phyloP scores from a whole-genome alignment of 2,329 filamentous ascomycete species.

The Calonectria pseudoturangicola region DNA sequence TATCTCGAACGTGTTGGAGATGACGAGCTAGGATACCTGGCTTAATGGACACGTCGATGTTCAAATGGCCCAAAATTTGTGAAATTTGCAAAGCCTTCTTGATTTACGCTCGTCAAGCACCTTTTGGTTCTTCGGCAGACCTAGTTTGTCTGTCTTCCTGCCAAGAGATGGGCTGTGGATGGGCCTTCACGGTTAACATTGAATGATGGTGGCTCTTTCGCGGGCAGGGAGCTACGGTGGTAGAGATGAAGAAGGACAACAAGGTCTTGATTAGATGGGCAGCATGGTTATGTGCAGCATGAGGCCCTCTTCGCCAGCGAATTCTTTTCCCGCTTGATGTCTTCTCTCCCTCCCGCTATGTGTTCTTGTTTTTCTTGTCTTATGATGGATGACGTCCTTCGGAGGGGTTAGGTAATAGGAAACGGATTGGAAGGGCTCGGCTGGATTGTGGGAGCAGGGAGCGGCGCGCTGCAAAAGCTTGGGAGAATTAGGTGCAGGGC shows the following conservation, averaged over 20 bases:
- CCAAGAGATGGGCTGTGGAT: background rate
- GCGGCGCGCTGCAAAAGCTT: slow-evolving; percentile 41
- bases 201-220: slow-evolving; percentile 1
- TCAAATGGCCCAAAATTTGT: slow-evolving; percentile 11
- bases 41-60: slow-evolving; percentile 69
- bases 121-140: background rate
- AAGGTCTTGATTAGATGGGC: slow-evolving; percentile 31
- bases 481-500: slow-evolving; percentile 36
- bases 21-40: slow-evolving; percentile 95
- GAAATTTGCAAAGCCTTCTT: slow-evolving; percentile 14
- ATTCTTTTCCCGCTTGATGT: background rate
- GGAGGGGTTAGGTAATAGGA: slow-evolving; percentile 22
- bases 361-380: slow-evolving; percentile 30
- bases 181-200: background rate
- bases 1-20: slow-evolving; percentile 97
- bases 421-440: slow-evolving; percentile 30
- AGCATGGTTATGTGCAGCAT: slow-evolving; percentile 27
- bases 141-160: background rate
- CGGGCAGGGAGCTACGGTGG: slow-evolving; percentile 25
- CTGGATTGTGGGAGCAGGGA: slow-evolving; percentile 25
- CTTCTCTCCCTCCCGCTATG: slow-evolving; percentile 4
- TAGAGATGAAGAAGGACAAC: slow-evolving; percentile 26
- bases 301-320: background rate
- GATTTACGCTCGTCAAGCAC: background rate
- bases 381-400: slow-evolving; percentile 37